Percentiles rank a stretch among this genome's conserved stretches.
These are phyloP conservation scores for Lophiostoma macrostomum DNA, from an alignment of 495 filamentous ascomycete species.

Conservation along the genomic window DNA sequence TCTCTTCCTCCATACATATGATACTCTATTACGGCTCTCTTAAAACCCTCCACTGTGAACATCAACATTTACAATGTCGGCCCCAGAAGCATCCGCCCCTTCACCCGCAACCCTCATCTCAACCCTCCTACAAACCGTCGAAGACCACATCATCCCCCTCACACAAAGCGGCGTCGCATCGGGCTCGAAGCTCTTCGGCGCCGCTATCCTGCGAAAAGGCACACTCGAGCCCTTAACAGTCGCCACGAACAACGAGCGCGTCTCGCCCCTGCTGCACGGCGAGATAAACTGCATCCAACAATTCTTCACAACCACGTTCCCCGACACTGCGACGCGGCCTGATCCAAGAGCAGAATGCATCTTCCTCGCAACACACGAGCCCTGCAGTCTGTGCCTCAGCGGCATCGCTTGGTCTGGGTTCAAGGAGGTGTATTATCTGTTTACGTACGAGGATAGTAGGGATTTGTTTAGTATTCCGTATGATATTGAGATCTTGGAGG, in stretches of 20 bases:
- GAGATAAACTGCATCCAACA: conserved; percentile 17
- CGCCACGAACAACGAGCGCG: conserved; percentile 1
- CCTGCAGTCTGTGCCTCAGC: conserved; percentile 9
- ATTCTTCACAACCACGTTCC: conserved; percentile 5
- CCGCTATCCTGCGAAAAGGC: conserved; percentile 2
- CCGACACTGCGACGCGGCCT: not conserved
- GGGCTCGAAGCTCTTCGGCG: conserved; percentile 3
- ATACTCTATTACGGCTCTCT: too few relatives aligned
- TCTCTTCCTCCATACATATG: too few relatives aligned
- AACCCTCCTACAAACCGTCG: not conserved
- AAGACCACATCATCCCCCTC: conserved; percentile 8
- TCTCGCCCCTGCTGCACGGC: conserved; percentile 15
- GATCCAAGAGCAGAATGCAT: conserved; percentile 3
- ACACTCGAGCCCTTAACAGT: conserved; percentile 3
- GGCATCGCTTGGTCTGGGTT: conserved; percentile 11
- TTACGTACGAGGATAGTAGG: conserved; percentile 14
- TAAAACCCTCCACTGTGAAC: too few relatives aligned
- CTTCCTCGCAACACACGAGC: conserved; percentile 17
- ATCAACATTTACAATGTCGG: too few relatives aligned
- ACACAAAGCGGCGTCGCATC: not conserved
- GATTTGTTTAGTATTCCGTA: conserved; percentile 7
- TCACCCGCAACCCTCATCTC: not conserved
- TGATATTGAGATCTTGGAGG: conserved; percentile 13
- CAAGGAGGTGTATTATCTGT: conserved; percentile 4
- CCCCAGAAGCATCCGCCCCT: too few relatives aligned